These are phyloP conservation scores for Russula sp. DNA, from an alignment of 768 basidiomycete species.

Conservation along the genomic window DNA sequence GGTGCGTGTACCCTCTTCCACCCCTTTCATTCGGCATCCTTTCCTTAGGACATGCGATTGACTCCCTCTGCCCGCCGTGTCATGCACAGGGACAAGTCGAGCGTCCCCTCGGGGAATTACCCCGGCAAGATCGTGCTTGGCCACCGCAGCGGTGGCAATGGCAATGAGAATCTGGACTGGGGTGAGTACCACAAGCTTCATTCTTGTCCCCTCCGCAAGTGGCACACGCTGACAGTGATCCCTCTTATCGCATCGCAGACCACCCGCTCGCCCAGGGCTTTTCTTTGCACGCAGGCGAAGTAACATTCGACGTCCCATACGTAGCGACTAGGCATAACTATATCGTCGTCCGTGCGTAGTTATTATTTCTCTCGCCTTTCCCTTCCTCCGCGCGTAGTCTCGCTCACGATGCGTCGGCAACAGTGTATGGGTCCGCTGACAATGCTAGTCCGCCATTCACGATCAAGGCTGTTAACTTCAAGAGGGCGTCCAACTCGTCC, in stretches of 20 bases:
- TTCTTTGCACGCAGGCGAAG: conserved; percentile 30
- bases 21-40: not conserved
- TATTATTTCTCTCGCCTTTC: not conserved
- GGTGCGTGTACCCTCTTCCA: conserved; percentile 25
- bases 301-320: conserved; percentile 33
- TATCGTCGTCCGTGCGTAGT: conserved; percentile 37
- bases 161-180: conserved; percentile 38
- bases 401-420: no score
- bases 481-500: no score
- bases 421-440: conserved; percentile 46
- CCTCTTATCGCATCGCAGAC: conserved; percentile 21
- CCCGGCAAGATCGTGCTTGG: no score
- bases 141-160: conserved; percentile 32
- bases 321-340: conserved; percentile 32
- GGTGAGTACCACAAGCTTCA: conserved; percentile 31
- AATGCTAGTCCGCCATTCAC: conserved; percentile 36
- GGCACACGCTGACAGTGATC: not conserved
- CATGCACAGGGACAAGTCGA: conserved; percentile 20
- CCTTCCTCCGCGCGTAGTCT: not conserved
- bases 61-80: not conserved
- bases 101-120: conserved; percentile 38
- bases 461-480: conserved; percentile 21
- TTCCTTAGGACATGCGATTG: not conserved
- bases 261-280: conserved; percentile 32
- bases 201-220: not conserved